These are phyloP conservation scores for Acanthamoeba polyphaga DNA, from an alignment of 208 protist genomes.

Conservation along the genomic window DNA sequence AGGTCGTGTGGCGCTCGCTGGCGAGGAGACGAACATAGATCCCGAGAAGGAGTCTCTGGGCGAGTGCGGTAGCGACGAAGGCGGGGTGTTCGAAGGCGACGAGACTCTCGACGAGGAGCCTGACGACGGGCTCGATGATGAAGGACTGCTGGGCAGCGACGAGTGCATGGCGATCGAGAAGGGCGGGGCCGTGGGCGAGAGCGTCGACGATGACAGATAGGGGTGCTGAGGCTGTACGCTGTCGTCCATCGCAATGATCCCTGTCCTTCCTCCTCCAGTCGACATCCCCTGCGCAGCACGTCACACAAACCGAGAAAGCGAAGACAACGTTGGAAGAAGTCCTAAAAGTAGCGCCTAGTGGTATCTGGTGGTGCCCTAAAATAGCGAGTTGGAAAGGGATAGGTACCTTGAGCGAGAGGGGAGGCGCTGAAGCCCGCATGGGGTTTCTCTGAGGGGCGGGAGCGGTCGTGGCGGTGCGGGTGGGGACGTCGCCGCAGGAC, in stretches of 20 bases:
- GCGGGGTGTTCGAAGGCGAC: slow-evolving; percentile 18
- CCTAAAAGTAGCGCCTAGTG: neutral
- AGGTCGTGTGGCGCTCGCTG: neutral
- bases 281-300: neutral
- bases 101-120: neutral
- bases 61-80: slow-evolving; percentile 30
- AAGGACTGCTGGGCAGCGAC: neutral
- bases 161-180: neutral
- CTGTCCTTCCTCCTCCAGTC: neutral
- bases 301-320: neutral
- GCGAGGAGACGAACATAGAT: neutral
- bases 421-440: slow-evolving; percentile 4
- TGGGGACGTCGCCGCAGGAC: neutral
- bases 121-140: slow-evolving; percentile 18
- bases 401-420: slow-evolving; percentile 28
- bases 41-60: neutral
- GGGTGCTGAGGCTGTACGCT: slow-evolving; percentile 39
- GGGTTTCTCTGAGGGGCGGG: neutral
- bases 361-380: no score
- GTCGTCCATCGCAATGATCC: neutral
- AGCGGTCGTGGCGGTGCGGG: neutral
- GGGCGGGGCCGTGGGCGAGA: neutral
- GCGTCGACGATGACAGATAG: neutral
- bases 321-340: neutral
- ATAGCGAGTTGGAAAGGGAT: neutral